Evolutionary conservation across 768 basidiomycete genomes (phyloP).

Genomic region (Calvatia gigantea): DNA sequence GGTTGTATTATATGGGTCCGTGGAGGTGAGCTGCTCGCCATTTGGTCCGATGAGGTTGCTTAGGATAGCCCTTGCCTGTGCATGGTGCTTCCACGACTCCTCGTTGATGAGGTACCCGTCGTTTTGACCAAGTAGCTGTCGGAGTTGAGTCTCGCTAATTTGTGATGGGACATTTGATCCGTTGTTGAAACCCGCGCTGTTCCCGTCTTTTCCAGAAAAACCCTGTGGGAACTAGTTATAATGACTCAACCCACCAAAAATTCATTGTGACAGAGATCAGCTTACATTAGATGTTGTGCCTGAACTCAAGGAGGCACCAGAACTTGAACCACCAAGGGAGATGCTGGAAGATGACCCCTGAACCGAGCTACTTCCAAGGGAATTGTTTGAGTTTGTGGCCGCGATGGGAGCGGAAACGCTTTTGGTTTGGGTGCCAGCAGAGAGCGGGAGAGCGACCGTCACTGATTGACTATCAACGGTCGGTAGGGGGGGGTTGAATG

Average conservation of each 20-base stretch:
- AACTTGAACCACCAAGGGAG: conserved; percentile 49
- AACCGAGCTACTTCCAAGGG: conserved; percentile 32
- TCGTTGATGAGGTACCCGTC: conserved; percentile 44
- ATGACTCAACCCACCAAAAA: not conserved
- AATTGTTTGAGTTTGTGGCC: conserved; percentile 34
- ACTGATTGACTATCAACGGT: conserved; percentile 36
- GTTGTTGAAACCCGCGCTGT: conserved; percentile 28
- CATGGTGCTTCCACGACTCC: conserved; percentile 83
- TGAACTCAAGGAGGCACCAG: conserved; percentile 50
- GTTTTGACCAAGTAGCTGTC: conserved; percentile 25
- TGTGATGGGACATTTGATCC: conserved; percentile 32
- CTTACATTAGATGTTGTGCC: conserved; percentile 35
- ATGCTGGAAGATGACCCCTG: conserved; percentile 43
- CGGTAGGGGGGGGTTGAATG: conserved; percentile 32
- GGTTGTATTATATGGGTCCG: conserved; percentile 95
- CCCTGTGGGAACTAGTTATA: conserved; percentile 2
- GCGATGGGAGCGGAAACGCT: conserved; percentile 74
- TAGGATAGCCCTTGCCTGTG: conserved; percentile 77
- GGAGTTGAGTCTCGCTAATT: conserved; percentile 37
- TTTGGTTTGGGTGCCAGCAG: conserved; percentile 44
- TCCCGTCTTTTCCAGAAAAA: conserved; percentile 45
- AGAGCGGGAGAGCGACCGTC: conserved; percentile 47
- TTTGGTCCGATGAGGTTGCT: conserved; percentile 84
- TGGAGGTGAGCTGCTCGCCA: conserved; percentile 81
- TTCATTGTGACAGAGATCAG: not conserved